Percentiles rank a stretch among this genome's conserved stretches.
Conservation (phyloP, 495 filamentous ascomycete species). For the Penicillium longicatenatum region DNA sequence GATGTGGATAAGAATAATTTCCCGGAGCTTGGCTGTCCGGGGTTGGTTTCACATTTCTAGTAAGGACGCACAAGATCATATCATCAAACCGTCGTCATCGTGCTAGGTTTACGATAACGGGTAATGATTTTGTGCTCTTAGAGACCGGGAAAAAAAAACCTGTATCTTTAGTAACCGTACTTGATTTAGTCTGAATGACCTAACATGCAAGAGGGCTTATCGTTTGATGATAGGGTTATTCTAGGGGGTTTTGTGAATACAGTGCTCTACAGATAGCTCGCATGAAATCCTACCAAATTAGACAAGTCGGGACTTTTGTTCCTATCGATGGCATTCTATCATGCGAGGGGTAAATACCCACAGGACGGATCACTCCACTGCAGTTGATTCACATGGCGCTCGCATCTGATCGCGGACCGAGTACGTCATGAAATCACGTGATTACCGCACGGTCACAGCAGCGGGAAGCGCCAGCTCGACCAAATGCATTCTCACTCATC, state of each 20-base stretch:
- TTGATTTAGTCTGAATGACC: neutral
- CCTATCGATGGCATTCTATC: neutral
- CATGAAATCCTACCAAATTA: neutral
- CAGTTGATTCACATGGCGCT: constrained; percentile 12
- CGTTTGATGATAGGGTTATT: neutral
- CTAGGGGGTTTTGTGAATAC: neutral
- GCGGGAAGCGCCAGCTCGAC: constrained; percentile 29
- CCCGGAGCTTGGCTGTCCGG: constrained; percentile 2
- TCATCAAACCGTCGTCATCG: neutral
- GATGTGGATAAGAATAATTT: neutral
- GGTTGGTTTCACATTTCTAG: constrained; percentile 1
- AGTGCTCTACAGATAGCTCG: neutral
- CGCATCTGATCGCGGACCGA: constrained; percentile 6
- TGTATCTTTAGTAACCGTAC: neutral
- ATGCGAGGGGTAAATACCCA: neutral
- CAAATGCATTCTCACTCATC: constrained; percentile 32
- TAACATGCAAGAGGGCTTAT: neutral
- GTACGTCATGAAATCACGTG: constrained; percentile 35
- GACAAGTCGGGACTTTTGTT: neutral
- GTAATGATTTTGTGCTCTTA: too few relatives aligned
- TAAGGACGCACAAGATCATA: neutral
- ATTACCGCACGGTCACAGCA: constrained; percentile 22
- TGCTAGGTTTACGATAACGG: neutral
- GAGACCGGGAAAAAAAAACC: neutral
- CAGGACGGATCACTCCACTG: neutral